Conservation (phyloP, 495 filamentous ascomycete genomes). For the Collariella sp. region DNA sequence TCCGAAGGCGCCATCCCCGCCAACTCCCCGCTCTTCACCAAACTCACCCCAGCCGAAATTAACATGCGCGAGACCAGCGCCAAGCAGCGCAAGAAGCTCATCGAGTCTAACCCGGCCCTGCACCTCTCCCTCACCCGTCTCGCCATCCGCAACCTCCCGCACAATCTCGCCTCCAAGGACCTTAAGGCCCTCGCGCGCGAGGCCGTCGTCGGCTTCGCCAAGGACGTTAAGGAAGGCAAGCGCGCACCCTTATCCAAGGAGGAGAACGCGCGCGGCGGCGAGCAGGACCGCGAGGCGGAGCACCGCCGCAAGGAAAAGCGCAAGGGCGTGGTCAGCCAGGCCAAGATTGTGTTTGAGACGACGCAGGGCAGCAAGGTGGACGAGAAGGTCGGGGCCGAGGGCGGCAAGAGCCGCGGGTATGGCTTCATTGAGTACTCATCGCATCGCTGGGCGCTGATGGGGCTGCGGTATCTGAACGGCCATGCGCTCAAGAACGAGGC, state of each 20-base stretch:
- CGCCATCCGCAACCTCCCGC: constrained; percentile 88
- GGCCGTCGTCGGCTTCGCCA: constrained; percentile 87
- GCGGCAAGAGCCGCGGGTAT: constrained; percentile 80
- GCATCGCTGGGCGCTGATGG: constrained; percentile 92
- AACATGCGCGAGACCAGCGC: constrained; percentile 80
- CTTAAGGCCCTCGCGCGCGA: constrained; percentile 84
- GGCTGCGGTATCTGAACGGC: constrained; percentile 85
- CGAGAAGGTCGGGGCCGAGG: constrained; percentile 56
- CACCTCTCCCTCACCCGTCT: constrained; percentile 87
- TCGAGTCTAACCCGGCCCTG: constrained; percentile 81
- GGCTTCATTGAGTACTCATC: constrained; percentile 96
- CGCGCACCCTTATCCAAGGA: constrained; percentile 78
- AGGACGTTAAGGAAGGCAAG: constrained; percentile 66
- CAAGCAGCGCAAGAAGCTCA: constrained; percentile 80
- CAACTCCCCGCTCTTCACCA: constrained; percentile 62
- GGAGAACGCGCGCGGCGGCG: constrained; percentile 66
- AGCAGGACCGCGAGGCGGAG: constrained; percentile 73
- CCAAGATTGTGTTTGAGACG: constrained; percentile 89
- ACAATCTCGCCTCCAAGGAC: constrained; percentile 73
- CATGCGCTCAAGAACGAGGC: constrained; percentile 49
- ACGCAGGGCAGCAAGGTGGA: constrained; percentile 69
- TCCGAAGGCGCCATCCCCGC: constrained; percentile 72
- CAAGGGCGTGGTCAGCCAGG: constrained; percentile 90
- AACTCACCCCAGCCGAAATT: constrained; percentile 69
- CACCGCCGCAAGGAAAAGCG: constrained; percentile 65